A percentile compares a stretch with the other conserved stretches of the same genome.
Evolutionary conservation across 2,329 filamentous ascomycete genomes (phyloP).

Genomic region (Dactylellina cionopaga): DNA sequence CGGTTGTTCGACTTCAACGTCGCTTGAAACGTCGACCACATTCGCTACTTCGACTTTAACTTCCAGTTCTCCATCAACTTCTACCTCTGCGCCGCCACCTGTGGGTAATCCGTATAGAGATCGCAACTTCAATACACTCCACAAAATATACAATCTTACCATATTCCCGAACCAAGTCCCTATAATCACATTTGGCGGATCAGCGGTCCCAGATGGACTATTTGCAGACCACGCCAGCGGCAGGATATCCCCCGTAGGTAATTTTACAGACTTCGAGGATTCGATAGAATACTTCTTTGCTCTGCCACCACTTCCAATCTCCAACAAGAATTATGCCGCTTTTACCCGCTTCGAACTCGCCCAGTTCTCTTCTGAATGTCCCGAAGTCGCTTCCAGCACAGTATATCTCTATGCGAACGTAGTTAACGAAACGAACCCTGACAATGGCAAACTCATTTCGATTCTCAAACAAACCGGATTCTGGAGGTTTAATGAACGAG

Average conservation of each 20-base stretch:
- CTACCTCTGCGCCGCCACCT: slow-evolving; percentile 12
- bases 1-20: not conserved
- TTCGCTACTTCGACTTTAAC: slow-evolving; percentile 13
- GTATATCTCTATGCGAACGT: slow-evolving; percentile 60
- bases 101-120: slow-evolving; percentile 17
- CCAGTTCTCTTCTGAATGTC: slow-evolving; percentile 60
- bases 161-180: slow-evolving; percentile 61
- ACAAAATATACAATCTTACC: slow-evolving; percentile 61
- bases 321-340: slow-evolving; percentile 57
- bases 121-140: slow-evolving; percentile 61
- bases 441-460: slow-evolving; percentile 58
- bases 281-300: slow-evolving; percentile 64
- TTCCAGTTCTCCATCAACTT: not conserved
- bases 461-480: slow-evolving; percentile 63
- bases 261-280: slow-evolving; percentile 62
- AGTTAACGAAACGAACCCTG: slow-evolving; percentile 57
- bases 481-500: slow-evolving; percentile 64
- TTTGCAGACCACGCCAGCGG: slow-evolving; percentile 61
- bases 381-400: slow-evolving; percentile 60
- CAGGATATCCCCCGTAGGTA: slow-evolving; percentile 62
- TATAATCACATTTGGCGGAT: slow-evolving; percentile 59
- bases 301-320: slow-evolving; percentile 60
- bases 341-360: slow-evolving; percentile 59
- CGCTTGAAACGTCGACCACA: not conserved
- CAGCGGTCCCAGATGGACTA: slow-evolving; percentile 60